Percentiles rank a stretch among this genome's conserved stretches.
Evolutionary conservation across 2,329 filamentous ascomycete genomes (phyloP).

Genomic region (Huntiella savannae): DNA sequence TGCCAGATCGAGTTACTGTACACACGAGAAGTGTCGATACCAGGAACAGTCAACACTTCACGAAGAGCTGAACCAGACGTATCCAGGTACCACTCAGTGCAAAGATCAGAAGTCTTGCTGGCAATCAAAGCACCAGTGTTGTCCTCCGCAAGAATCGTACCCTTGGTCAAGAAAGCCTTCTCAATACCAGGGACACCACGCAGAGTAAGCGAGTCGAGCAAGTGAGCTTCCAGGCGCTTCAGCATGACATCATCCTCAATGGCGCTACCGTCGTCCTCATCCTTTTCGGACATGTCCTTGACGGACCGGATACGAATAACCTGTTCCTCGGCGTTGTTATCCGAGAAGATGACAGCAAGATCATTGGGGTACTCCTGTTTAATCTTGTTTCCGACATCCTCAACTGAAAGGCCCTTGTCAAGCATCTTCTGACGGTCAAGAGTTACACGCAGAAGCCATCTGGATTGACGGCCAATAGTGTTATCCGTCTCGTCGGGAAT

Average conservation of each 20-base stretch:
- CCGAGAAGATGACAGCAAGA: constrained; percentile 85
- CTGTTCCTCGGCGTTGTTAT: constrained; percentile 92
- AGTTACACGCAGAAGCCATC: constrained; percentile 86
- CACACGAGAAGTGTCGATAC: constrained; percentile 69
- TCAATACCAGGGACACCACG: constrained; percentile 81
- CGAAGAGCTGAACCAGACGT: constrained; percentile 79
- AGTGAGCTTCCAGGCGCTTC: constrained; percentile 76
- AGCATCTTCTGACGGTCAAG: constrained; percentile 87
- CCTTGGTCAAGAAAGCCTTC: constrained; percentile 80
- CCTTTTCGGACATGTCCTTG: constrained; percentile 47
- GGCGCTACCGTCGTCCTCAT: constrained; percentile 49
- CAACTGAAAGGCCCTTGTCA: constrained; percentile 80
- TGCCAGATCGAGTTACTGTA: constrained; percentile 95
- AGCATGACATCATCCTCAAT: constrained; percentile 82
- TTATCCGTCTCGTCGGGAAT: constrained; percentile 68
- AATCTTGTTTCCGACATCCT: constrained; percentile 77
- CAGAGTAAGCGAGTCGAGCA: constrained; percentile 77
- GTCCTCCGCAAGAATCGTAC: constrained; percentile 45
- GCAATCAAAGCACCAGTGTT: constrained; percentile 55
- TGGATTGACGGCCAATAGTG: constrained; percentile 57
- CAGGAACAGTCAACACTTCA: constrained; percentile 67
- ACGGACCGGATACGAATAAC: constrained; percentile 84
- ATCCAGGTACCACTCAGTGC: constrained; percentile 89
- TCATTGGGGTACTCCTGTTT: constrained; percentile 75
- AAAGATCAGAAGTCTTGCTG: constrained; percentile 52